phyloP scores from a whole-genome alignment of 2,329 filamentous ascomycete species.

The Immersiporthe knoxdaviesiana region DNA sequence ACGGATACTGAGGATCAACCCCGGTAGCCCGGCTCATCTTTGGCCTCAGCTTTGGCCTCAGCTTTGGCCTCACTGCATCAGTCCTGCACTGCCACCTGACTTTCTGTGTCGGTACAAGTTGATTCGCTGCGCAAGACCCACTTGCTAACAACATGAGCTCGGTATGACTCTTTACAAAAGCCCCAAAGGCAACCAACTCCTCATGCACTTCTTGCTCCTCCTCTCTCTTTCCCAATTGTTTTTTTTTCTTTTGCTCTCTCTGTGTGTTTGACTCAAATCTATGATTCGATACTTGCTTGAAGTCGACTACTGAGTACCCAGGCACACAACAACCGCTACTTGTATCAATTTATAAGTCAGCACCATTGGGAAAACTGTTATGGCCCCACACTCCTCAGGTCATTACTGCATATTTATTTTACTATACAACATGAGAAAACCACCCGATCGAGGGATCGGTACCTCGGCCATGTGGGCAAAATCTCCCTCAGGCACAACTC shows the following conservation, averaged over 20 bases:
- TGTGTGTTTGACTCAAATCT: too few relatives aligned
- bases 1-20: too few relatives aligned
- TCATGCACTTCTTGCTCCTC: neutral
- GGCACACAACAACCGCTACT: neutral
- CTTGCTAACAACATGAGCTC: neutral
- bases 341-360: neutral
- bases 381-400: too few relatives aligned
- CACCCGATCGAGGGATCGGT: neutral
- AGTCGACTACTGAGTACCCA: too few relatives aligned
- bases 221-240: neutral
- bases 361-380: too few relatives aligned
- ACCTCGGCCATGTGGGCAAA: neutral
- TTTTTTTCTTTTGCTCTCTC: too few relatives aligned
- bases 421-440: neutral
- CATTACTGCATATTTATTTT: too few relatives aligned
- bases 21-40: too few relatives aligned
- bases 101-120: neutral
- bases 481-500: neutral
- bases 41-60: too few relatives aligned
- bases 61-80: conserved; percentile 15
- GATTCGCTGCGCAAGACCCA: conserved; percentile 1
- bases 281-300: neutral
- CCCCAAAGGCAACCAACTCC: neutral
- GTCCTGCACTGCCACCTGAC: neutral
- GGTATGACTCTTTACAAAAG: conserved; percentile 7